Percentiles rank a stretch among this genome's conserved stretches.
These are phyloP conservation scores for Globisporangium abappressorium DNA, from an alignment of 352 stramenopile genomes.

Conservation along the genomic window DNA sequence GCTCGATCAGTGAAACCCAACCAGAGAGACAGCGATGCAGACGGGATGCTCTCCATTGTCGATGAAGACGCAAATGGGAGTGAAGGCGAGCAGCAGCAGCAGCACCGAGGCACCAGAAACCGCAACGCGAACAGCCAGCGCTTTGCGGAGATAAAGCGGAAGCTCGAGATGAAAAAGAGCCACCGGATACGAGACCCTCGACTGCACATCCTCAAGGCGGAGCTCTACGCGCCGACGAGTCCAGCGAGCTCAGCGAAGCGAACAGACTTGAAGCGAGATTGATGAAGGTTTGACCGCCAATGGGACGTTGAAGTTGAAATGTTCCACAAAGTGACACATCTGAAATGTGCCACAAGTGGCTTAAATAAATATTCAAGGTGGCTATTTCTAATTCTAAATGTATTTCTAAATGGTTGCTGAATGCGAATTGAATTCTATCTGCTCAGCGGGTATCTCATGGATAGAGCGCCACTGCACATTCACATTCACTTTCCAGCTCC, in stretches of 20 bases:
- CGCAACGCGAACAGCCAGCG: constrained; percentile 39
- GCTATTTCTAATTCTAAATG: no score
- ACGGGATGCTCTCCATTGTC: neutral
- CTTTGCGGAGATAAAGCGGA: constrained; percentile 37
- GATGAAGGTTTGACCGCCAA: no score
- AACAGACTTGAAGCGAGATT: neutral
- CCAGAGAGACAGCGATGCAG: constrained; percentile 10
- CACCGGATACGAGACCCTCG: constrained; percentile 31
- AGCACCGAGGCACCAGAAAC: neutral
- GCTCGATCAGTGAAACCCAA: constrained; percentile 9
- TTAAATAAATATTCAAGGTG: no score
- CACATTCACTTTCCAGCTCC: neutral
- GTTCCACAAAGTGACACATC: no score
- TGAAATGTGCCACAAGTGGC: no score
- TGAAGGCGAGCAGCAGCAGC: neutral
- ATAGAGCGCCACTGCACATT: neutral
- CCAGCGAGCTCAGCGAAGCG: neutral
- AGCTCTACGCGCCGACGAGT: constrained; percentile 19
- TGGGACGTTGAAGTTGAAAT: no score
- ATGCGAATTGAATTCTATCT: constrained; percentile 1
- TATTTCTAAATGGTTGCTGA: neutral
- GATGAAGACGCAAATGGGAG: neutral
- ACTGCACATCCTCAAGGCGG: constrained; percentile 48
- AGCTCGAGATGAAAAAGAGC: constrained; percentile 32
- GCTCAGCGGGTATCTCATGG: neutral